phyloP scores from a whole-genome alignment of 106 monocot species.

The Dendrobium nobile region DNA sequence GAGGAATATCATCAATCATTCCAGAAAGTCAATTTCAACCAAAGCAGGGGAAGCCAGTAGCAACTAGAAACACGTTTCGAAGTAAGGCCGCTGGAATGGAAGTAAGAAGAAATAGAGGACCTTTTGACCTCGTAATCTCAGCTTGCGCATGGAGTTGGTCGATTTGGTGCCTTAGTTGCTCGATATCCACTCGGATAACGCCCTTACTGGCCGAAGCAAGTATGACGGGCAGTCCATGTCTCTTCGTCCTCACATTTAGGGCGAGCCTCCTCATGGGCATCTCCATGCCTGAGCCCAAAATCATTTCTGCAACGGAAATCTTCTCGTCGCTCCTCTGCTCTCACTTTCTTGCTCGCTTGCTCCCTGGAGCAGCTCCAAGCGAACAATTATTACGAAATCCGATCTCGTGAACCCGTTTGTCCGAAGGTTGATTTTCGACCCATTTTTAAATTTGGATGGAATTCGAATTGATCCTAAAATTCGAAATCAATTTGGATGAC shows the following conservation, averaged over 20 bases:
- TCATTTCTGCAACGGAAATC: background rate
- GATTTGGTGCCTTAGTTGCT: conserved; percentile 39
- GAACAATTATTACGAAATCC: no score
- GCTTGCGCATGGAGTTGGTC: conserved; percentile 59
- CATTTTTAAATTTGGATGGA: no score
- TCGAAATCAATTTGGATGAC: no score
- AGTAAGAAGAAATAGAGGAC: conserved; percentile 10
- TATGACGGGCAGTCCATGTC: background rate
- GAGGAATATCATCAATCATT: no score
- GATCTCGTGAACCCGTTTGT: no score
- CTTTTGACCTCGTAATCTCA: conserved; percentile 55
- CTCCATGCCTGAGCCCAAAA: conserved; percentile 1
- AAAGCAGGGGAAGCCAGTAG: background rate
- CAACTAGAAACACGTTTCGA: background rate
- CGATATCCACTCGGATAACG: conserved; percentile 1
- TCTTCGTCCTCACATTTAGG: background rate
- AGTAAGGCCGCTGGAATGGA: background rate
- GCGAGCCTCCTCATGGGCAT: background rate
- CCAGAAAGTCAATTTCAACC: no score
- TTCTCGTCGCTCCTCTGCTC: background rate
- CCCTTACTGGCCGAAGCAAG: background rate
- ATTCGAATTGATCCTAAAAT: no score
- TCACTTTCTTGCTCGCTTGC: background rate
- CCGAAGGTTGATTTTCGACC: no score
- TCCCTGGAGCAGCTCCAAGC: background rate